Evolutionary conservation across 768 basidiomycete species (phyloP).

Genomic region (Rhizopogon vesiculosus): DNA sequence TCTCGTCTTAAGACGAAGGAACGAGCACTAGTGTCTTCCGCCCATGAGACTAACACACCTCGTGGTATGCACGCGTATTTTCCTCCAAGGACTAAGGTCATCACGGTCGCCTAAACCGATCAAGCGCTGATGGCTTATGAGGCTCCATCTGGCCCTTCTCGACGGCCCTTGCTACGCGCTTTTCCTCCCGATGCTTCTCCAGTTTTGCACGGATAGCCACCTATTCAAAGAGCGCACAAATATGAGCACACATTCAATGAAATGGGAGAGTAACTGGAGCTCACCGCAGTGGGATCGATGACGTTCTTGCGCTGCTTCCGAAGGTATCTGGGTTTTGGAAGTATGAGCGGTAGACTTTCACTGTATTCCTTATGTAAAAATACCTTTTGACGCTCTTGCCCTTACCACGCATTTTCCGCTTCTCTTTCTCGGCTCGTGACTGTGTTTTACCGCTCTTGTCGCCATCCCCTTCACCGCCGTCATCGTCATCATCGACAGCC

Average conservation of each 20-base stretch:
- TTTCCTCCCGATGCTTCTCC: conserved; percentile 52
- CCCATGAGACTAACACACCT: no score
- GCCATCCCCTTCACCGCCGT: conserved; percentile 29
- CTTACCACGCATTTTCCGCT: conserved; percentile 83
- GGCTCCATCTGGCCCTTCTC: conserved; percentile 27
- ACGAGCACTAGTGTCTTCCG: no score
- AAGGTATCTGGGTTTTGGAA: conserved; percentile 42
- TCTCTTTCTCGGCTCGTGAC: conserved; percentile 39
- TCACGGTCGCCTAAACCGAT: conserved; percentile 29
- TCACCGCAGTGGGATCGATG: conserved; percentile 74
- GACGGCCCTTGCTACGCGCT: conserved; percentile 27
- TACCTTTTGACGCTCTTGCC: conserved; percentile 80
- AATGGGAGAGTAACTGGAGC: conserved; percentile 16
- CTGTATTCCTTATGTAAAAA: not conserved
- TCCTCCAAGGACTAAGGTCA: not conserved
- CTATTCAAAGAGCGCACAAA: conserved; percentile 14
- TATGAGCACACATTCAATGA: not conserved
- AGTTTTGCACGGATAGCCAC: conserved; percentile 66
- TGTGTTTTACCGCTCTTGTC: conserved; percentile 25
- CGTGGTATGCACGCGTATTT: no score
- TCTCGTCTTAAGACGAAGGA: no score
- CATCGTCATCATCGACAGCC: conserved; percentile 30
- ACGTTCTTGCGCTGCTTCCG: conserved; percentile 95
- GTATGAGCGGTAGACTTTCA: not conserved
- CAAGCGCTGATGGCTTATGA: conserved; percentile 29